Evolutionary conservation across 202 grass and related monocot genomes (phyloP).

Genomic region (Panicum hallii): DNA sequence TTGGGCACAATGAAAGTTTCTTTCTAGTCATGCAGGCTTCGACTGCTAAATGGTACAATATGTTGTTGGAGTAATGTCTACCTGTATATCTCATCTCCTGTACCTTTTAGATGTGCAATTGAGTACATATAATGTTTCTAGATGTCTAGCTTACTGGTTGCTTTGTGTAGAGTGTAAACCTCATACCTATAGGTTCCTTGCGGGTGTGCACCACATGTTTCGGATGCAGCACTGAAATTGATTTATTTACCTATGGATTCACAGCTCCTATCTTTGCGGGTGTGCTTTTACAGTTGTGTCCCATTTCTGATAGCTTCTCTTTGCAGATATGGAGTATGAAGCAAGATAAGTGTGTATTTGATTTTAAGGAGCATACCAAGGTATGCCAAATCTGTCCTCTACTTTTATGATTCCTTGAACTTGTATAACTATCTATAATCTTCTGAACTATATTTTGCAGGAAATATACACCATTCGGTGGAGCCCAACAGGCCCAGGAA

Average conservation of each 20-base stretch:
- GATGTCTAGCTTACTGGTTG: not conserved
- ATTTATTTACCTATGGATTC: conserved; percentile 2
- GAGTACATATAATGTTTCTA: not conserved
- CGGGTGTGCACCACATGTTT: no score
- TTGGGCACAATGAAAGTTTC: not conserved
- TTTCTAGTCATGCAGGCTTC: not conserved
- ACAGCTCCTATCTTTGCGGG: not conserved
- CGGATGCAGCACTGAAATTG: not conserved
- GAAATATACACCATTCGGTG: conserved; percentile 99
- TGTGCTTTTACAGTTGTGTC: not conserved
- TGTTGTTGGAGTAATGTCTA: conserved; percentile 24
- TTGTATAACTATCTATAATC: conserved; percentile 30
- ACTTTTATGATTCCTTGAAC: not conserved
- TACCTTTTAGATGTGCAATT: conserved; percentile 18
- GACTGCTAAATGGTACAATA: conserved; percentile 19
- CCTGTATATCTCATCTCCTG: conserved; percentile 10
- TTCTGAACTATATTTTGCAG: conserved; percentile 55
- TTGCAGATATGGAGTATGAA: conserved; percentile 97
- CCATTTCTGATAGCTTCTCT: conserved; percentile 2
- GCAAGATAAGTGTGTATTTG: conserved; percentile 85
- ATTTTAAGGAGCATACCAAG: conserved; percentile 96
- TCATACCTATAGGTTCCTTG: not conserved
- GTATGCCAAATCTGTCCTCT: conserved; percentile 40
- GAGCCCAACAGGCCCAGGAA: conserved; percentile 89
- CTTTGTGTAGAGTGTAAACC: conserved; percentile 6